A percentile compares a stretch with the other conserved stretches of the same genome.
phyloP scores from a whole-genome alignment of 441 rosid species.

The Populus hybrid region DNA sequence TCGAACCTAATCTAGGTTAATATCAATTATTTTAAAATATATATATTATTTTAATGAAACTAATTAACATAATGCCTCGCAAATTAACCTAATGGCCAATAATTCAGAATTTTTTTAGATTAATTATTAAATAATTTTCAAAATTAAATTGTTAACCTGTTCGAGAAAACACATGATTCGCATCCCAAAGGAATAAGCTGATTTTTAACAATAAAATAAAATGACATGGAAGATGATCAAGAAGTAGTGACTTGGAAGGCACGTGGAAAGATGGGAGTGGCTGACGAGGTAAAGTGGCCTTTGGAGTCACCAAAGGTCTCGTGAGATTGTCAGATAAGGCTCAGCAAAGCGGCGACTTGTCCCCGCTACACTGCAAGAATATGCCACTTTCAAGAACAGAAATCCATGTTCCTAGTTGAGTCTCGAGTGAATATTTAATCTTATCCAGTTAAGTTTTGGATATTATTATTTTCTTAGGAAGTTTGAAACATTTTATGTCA shows the following conservation, averaged over 20 bases:
- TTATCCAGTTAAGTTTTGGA: neutral
- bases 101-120: no score
- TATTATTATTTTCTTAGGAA: neutral
- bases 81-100: no score
- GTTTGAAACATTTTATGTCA: no score
- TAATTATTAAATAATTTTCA: neutral
- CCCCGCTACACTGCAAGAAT: conserved; percentile 19
- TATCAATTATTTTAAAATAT: no score
- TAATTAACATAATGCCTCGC: no score
- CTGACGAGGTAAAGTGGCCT: conserved; percentile 12
- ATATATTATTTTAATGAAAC: no score
- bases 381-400: no score
- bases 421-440: neutral
- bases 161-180: conserved; percentile 11
- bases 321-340: neutral
- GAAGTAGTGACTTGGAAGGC: conserved; percentile 6
- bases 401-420: neutral
- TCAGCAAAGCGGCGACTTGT: conserved; percentile 34
- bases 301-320: conserved; percentile 22
- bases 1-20: no score
- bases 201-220: no score
- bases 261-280: conserved; percentile 16
- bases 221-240: conserved; percentile 5
- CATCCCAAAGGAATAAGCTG: conserved; percentile 20
- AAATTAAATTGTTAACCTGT: conserved; percentile 7